A percentile compares a stretch with the other conserved stretches of the same genome.
Conservation (phyloP, 768 basidiomycete species). For the Hydnomerulius pinastri region DNA sequence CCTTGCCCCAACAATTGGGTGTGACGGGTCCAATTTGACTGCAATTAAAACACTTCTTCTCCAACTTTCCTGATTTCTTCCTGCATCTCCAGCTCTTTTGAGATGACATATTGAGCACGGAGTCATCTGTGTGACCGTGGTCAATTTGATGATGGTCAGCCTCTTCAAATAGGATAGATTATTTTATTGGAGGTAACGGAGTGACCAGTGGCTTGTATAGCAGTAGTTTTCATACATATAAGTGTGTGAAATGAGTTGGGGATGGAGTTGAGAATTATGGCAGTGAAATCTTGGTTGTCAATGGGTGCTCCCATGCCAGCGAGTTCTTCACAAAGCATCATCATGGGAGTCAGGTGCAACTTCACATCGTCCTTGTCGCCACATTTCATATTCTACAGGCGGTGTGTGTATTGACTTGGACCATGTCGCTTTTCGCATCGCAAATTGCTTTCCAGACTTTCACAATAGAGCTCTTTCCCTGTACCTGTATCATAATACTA, state of each 20-base stretch:
- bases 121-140: not conserved
- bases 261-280: slow-evolving; percentile 6
- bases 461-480: not conserved
- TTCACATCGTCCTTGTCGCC: slow-evolving; percentile 1
- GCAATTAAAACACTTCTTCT: slow-evolving; percentile 24
- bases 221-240: not conserved
- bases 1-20: slow-evolving; percentile 36
- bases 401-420: not conserved
- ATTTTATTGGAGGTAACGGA: not conserved
- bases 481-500: not conserved
- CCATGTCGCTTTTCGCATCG: slow-evolving; percentile 6
- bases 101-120: not conserved
- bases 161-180: not conserved
- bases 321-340: not conserved
- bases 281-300: slow-evolving; percentile 1
- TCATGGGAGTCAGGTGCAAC: not conserved
- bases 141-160: not conserved
- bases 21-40: slow-evolving; percentile 29
- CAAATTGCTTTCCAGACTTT: slow-evolving; percentile 2
- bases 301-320: slow-evolving; percentile 6
- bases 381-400: slow-evolving; percentile 7
- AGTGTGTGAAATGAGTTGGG: not conserved
- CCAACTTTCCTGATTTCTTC: not conserved
- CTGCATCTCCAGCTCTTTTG: not conserved
- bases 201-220: not conserved